These are phyloP conservation scores for Fagus crenata DNA, from an alignment of 306 rosid species.

Conservation along the genomic window DNA sequence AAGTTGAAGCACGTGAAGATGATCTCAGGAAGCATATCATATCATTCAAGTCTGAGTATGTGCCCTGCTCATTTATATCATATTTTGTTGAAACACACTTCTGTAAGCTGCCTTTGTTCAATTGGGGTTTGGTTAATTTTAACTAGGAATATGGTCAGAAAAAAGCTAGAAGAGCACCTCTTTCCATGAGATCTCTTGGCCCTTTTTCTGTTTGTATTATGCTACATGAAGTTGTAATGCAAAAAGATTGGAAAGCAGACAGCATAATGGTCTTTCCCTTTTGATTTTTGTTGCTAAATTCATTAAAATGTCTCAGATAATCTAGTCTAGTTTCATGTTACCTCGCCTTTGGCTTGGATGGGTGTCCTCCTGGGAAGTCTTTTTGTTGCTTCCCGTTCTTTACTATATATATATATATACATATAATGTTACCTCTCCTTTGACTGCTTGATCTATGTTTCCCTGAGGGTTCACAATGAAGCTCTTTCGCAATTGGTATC, in stretches of 20 bases:
- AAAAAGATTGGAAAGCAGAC: not conserved
- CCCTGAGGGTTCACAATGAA: not conserved
- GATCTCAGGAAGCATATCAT: conserved; percentile 68
- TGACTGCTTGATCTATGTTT: not conserved
- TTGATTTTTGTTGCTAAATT: not conserved
- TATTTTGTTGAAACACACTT: not conserved
- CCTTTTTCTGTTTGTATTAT: not conserved
- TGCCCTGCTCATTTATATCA: conserved; percentile 3
- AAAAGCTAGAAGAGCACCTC: not conserved
- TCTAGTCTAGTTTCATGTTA: not conserved
- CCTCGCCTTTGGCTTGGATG: not conserved
- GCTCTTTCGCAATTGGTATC: not conserved
- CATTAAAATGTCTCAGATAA: not conserved
- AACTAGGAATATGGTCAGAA: not conserved
- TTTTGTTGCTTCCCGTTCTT: too few species aligned
- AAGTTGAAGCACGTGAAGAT: conserved; percentile 94
- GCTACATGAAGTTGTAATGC: not conserved
- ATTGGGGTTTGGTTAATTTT: not conserved
- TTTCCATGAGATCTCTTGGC: not conserved
- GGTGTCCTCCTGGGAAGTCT: too few species aligned
- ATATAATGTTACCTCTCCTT: not conserved
- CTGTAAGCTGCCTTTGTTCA: not conserved
- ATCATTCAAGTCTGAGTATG: conserved; percentile 85
- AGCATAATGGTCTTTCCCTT: not conserved
- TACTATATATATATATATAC: too few species aligned